phyloP scores from a whole-genome alignment of 768 basidiomycete genomes.

The Chalciporus chontae region DNA sequence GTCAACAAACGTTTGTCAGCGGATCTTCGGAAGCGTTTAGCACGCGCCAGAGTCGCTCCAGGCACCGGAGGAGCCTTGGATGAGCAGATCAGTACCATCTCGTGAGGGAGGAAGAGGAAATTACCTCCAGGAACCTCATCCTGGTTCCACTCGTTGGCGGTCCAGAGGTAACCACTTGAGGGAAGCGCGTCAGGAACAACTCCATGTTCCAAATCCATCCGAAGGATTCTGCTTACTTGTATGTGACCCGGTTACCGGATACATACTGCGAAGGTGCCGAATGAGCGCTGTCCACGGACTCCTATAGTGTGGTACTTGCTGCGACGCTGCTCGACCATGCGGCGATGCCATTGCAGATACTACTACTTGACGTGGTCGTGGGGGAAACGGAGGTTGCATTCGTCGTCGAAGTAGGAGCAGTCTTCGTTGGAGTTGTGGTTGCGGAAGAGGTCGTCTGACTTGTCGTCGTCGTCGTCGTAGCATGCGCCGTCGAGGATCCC shows the following conservation, averaged over 20 bases:
- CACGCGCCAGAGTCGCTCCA: conserved; percentile 49
- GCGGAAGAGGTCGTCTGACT: background rate
- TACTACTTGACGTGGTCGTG: too few species aligned
- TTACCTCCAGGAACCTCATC: conserved; percentile 46
- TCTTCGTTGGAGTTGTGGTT: conserved; percentile 3
- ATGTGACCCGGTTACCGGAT: conserved; percentile 45
- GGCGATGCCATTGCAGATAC: conserved; percentile 43
- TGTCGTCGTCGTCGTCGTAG: conserved; percentile 17
- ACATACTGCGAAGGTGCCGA: too few species aligned
- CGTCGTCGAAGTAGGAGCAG: conserved; percentile 13
- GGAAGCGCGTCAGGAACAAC: too few species aligned
- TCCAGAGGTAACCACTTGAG: conserved; percentile 33
- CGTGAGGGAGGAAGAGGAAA: background rate
- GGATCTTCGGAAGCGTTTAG: too few species aligned
- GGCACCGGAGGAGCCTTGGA: conserved; percentile 44
- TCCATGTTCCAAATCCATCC: too few species aligned
- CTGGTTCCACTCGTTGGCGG: conserved; percentile 63
- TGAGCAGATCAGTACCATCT: too few species aligned
- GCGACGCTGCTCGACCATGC: conserved; percentile 34
- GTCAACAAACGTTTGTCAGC: too few species aligned
- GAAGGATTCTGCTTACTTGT: conserved; percentile 36
- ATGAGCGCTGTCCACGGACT: too few species aligned
- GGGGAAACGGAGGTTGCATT: conserved; percentile 26
- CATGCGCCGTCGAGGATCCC: conserved; percentile 7
- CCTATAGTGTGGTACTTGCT: too few species aligned